phyloP scores from a whole-genome alignment of 176 grass and related monocot species.

The Puccinellia tenuiflora region DNA sequence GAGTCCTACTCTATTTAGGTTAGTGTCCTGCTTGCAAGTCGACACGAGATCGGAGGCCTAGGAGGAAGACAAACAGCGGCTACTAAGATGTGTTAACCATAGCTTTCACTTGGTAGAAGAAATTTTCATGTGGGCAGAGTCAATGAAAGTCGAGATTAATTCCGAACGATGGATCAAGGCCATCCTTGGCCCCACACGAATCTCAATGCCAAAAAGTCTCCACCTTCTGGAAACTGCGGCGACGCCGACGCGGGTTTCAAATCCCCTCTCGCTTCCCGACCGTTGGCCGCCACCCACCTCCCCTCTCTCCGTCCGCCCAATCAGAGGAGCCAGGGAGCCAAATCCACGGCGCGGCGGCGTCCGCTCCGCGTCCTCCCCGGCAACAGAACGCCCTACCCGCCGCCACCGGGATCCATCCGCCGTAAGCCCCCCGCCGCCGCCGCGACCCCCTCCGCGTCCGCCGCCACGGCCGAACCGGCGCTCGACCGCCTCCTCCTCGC shows the following conservation, averaged over 20 bases:
- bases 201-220: neutral
- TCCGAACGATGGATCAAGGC: neutral
- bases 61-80: too few species aligned
- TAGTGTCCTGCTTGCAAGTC: too few species aligned
- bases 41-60: too few species aligned
- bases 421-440: constrained; percentile 17
- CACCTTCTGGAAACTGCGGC: neutral
- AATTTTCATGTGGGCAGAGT: too few species aligned
- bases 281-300: constrained; percentile 13
- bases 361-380: constrained; percentile 44
- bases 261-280: constrained; percentile 26
- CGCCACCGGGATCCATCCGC: constrained; percentile 4
- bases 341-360: constrained; percentile 45
- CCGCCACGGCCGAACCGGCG: constrained; percentile 14
- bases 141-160: too few species aligned
- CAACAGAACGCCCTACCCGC: constrained; percentile 22
- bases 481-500: constrained; percentile 51
- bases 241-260: constrained; percentile 18
- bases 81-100: too few species aligned
- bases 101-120: too few species aligned
- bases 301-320: neutral
- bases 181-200: neutral
- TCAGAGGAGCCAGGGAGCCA: constrained; percentile 40
- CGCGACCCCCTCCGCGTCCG: neutral
- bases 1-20: too few species aligned